Conservation (phyloP, 2,329 filamentous ascomycete genomes). For the Harringtonia aguacate region DNA sequence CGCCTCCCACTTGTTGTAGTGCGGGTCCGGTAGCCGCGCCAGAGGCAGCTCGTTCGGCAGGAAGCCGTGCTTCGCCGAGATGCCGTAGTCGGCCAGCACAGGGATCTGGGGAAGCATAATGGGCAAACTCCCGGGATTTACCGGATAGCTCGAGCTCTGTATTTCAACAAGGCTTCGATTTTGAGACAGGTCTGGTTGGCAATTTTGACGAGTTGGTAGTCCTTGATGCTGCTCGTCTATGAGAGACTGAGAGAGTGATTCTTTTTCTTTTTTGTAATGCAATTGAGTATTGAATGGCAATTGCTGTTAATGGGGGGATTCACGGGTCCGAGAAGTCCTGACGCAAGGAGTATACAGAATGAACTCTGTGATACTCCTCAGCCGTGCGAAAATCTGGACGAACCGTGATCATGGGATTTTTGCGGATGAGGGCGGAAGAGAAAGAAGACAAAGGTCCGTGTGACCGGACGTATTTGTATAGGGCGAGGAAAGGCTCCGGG, state of each 20-base stretch:
- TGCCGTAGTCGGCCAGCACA: slow-evolving; percentile 64
- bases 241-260: neutral
- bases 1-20: slow-evolving; percentile 93
- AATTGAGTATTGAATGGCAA: neutral
- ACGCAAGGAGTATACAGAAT: slow-evolving; percentile 56
- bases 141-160: neutral
- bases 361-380: slow-evolving; percentile 50
- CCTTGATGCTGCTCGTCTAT: too few relatives aligned
- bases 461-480: too few relatives aligned
- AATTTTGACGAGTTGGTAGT: too few relatives aligned
- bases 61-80: slow-evolving; percentile 73
- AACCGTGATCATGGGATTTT: slow-evolving; percentile 24
- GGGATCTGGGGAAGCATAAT: slow-evolving; percentile 51
- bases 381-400: slow-evolving; percentile 36
- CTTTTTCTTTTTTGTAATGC: slow-evolving; percentile 2
- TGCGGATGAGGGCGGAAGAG: neutral
- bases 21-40: slow-evolving; percentile 70
- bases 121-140: neutral
- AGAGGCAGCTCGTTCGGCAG: slow-evolving; percentile 74
- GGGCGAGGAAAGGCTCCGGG: neutral
- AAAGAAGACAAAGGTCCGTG: neutral
- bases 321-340: slow-evolving; percentile 28
- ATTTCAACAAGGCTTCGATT: too few relatives aligned
- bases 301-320: slow-evolving; percentile 1
- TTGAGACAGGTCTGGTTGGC: too few relatives aligned